Evolutionary conservation across 106 monocot genomes (phyloP).

Genomic region (Alisma plantagoaquatica): DNA sequence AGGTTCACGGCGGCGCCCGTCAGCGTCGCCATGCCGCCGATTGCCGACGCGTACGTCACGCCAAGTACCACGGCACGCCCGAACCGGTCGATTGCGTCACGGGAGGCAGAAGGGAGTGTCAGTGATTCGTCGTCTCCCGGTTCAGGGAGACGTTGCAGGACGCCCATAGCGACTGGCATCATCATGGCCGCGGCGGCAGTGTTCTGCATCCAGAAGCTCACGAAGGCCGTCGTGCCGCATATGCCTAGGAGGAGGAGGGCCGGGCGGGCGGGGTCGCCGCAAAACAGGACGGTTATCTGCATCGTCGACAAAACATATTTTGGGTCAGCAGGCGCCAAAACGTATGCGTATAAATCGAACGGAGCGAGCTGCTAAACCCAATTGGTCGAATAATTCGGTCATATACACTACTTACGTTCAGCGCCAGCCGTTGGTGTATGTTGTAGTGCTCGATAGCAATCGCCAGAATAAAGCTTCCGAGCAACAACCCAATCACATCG

Average conservation of each 20-base stretch:
- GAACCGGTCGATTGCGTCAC: too few relatives aligned
- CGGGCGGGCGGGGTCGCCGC: conserved; percentile 53
- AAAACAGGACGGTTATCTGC: conserved; percentile 72
- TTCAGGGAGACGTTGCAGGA: conserved; percentile 17
- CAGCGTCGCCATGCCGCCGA: conserved; percentile 79
- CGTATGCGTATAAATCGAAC: too few relatives aligned
- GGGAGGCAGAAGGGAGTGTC: too few relatives aligned
- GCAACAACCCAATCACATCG: conserved; percentile 81
- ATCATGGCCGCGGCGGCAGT: conserved; percentile 77
- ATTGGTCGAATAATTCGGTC: too few relatives aligned
- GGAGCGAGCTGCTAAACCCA: too few relatives aligned
- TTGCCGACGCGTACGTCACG: conserved; percentile 64
- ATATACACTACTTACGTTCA: conserved; percentile 61
- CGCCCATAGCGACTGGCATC: conserved; percentile 85
- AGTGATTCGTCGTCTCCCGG: conserved; percentile 19
- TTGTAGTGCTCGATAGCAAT: conserved; percentile 89
- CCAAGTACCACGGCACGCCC: conserved; percentile 72
- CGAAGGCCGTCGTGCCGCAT: conserved; percentile 66
- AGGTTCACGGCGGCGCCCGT: conserved; percentile 88
- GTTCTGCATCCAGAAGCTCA: conserved; percentile 99
- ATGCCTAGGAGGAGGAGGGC: conserved; percentile 68
- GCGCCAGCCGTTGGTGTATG: conserved; percentile 80
- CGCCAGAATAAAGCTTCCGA: conserved; percentile 97
- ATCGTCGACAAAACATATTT: too few relatives aligned
- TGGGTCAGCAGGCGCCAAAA: too few relatives aligned